These are phyloP conservation scores for Sclerotiophoma versabilis DNA, from an alignment of 2,329 filamentous ascomycete species.

Conservation along the genomic window DNA sequence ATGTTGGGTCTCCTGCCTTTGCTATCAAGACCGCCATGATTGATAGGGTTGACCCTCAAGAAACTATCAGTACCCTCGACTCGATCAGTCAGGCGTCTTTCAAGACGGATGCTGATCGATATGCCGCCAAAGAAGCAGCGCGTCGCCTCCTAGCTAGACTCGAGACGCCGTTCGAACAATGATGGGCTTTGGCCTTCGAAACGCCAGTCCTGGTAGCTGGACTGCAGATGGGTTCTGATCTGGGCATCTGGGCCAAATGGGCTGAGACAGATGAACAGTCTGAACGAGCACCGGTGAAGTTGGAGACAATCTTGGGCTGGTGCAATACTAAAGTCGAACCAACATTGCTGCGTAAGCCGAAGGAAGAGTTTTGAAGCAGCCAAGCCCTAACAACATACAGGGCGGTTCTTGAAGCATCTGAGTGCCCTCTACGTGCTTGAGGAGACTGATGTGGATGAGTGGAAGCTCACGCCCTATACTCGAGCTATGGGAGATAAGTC, in stretches of 20 bases:
- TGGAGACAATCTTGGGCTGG: constrained; percentile 3
- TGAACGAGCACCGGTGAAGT: not conserved
- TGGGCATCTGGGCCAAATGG: constrained; percentile 11
- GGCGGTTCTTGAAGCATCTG: constrained; percentile 7
- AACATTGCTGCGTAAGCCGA: not conserved
- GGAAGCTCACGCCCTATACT: constrained; percentile 8
- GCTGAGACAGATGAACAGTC: constrained; percentile 3
- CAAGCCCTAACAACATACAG: not conserved
- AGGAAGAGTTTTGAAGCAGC: too few relatives aligned
- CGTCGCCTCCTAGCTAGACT: constrained; percentile 14
- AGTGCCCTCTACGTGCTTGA: constrained; percentile 2
- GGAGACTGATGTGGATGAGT: constrained; percentile 10
- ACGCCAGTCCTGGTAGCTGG: constrained; percentile 10
- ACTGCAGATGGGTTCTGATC: constrained; percentile 9
- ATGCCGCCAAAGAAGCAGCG: constrained; percentile 15
- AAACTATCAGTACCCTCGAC: constrained; percentile 1
- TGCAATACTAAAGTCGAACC: constrained; percentile 1
- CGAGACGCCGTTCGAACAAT: constrained; percentile 11
- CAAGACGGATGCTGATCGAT: constrained; percentile 8
- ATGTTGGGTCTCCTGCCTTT: not conserved
- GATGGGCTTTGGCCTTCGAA: constrained; percentile 11
- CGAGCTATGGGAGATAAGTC: constrained; percentile 7
- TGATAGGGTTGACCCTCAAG: not conserved
- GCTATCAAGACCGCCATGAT: not conserved
- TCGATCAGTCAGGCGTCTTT: constrained; percentile 2